Base-by-base conservation (phyloP, 345 rosid genomes). In the Nephelium lappaceum region DNA sequence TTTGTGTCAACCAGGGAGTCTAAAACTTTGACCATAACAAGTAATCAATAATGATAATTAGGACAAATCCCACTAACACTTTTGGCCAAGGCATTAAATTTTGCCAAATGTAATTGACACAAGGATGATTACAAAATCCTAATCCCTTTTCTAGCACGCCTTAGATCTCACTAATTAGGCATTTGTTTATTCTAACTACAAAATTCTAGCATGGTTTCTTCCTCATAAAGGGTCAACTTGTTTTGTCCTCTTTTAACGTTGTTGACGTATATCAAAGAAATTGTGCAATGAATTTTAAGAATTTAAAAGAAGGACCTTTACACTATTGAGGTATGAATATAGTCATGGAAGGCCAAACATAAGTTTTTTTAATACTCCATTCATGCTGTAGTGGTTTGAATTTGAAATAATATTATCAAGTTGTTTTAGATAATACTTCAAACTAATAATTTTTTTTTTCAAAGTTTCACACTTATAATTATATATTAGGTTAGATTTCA, bases 51-150 rank as follows among this genome's bases (percentile, higher is more conserved):
- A 3, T 45, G 1, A 15, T 21, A 74, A 60, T 79, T 31, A 67
- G 70, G 78, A 73, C 27, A 74, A 43, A 60, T 73, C 63, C 63
- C 82, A 67, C 69, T 49, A 75, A 7, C 36, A 16, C 69, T 31
- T 65, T 65, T 19, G 43, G 43, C 11, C 18, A 71, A 53, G 23
- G 43, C n/a, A 25, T 11, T 27, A 16, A 3, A 45, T 15, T 43
- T 27, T 27, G 61, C 51, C 38, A 53, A 16, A 4, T 45, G 47
- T 31, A 31, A 21, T 38, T n/a, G 41, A 18, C 5, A 53, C 49
- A 12, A 38, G n/a, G 9, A 5, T 9, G 49, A 72, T 67, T 16
- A 27, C 42, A 31, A 14, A 10, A 67, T 23, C 19, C 10, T 2
- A 45, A 79, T 24, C 23, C 5, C 67, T 41, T 10, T 55, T 27